These are phyloP conservation scores for Cordyceps javanica DNA, from an alignment of 2,329 filamentous ascomycete species.

Conservation along the genomic window DNA sequence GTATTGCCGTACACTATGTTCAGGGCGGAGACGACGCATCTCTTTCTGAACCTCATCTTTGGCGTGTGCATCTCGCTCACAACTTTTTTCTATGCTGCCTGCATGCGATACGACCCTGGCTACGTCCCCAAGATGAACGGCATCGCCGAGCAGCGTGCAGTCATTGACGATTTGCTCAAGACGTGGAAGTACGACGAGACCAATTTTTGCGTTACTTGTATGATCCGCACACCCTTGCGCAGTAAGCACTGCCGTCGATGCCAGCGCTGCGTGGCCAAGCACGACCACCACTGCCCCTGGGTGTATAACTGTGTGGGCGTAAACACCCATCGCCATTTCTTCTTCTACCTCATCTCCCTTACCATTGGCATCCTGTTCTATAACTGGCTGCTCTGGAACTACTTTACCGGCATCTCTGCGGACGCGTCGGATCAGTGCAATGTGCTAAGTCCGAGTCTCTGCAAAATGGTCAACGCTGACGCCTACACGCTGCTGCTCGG, in stretches of 20 bases:
- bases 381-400: slow-evolving; percentile 66
- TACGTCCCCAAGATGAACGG: slow-evolving; percentile 88
- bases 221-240: slow-evolving; percentile 85
- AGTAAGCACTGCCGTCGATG: slow-evolving; percentile 96
- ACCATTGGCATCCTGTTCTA: slow-evolving; percentile 68
- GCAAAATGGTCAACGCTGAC: slow-evolving; percentile 71
- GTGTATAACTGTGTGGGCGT: slow-evolving; percentile 93
- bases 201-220: slow-evolving; percentile 91
- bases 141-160: slow-evolving; percentile 80
- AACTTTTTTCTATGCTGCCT: slow-evolving; percentile 77
- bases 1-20: slow-evolving; percentile 51
- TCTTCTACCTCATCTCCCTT: slow-evolving; percentile 77
- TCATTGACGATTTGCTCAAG: slow-evolving; percentile 80
- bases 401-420: slow-evolving; percentile 55
- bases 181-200: slow-evolving; percentile 87
- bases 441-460: slow-evolving; percentile 68
- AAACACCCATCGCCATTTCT: slow-evolving; percentile 95
- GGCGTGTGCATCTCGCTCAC: slow-evolving; percentile 57
- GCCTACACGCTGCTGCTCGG: slow-evolving; percentile 75
- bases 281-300: slow-evolving; percentile 98
- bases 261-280: slow-evolving; percentile 86
- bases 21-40: slow-evolving; percentile 37
- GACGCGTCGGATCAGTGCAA: slow-evolving; percentile 57
- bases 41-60: slow-evolving; percentile 76
- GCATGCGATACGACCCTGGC: slow-evolving; percentile 85